A percentile compares a stretch with the other conserved stretches of the same genome.
phyloP scores from a whole-genome alignment of 208 protist species.

The Crithidia mellificae region DNA sequence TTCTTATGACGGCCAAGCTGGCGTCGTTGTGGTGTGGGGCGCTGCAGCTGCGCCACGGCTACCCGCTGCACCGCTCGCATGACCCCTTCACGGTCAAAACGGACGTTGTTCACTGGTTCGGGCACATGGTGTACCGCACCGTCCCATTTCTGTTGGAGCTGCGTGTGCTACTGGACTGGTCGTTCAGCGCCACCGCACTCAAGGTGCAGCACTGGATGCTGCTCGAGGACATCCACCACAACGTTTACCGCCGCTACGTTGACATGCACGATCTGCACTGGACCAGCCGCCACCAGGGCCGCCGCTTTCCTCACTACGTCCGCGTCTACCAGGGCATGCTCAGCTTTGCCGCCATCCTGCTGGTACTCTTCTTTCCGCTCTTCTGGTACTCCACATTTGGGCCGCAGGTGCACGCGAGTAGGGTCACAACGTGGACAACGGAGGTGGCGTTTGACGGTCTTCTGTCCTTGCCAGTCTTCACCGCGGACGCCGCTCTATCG shows the following conservation, averaged over 20 bases:
- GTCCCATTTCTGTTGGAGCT: conserved; percentile 83
- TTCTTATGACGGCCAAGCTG: conserved; percentile 41
- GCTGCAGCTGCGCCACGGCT: conserved; percentile 55
- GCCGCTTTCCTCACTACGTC: conserved; percentile 47
- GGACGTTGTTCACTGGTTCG: conserved; percentile 52
- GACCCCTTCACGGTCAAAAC: conserved; percentile 56
- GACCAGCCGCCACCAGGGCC: conserved; percentile 44
- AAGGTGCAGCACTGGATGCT: conserved; percentile 81
- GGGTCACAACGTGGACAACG: conserved; percentile 32
- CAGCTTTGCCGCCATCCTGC: conserved; percentile 55
- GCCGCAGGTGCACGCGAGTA: conserved; percentile 52
- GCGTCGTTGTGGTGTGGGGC: conserved; percentile 52
- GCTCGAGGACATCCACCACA: conserved; percentile 76
- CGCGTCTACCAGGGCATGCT: conserved; percentile 60
- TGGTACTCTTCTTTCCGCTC: conserved; percentile 61
- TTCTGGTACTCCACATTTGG: conserved; percentile 84
- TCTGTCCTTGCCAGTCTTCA: conserved; percentile 20
- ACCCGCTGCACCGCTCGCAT: conserved; percentile 51
- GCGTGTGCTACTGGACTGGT: conserved; percentile 79
- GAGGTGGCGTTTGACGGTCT: conserved; percentile 20
- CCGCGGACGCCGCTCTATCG: conserved; percentile 8
- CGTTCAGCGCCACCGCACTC: conserved; percentile 59
- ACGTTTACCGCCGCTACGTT: conserved; percentile 61
- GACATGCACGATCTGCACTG: conserved; percentile 62
- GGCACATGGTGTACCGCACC: conserved; percentile 48